Percentiles rank a stretch among this genome's conserved stretches.
These are phyloP conservation scores for Cytospora schulzeri DNA, from an alignment of 2,329 filamentous ascomycete species.

Conservation along the genomic window DNA sequence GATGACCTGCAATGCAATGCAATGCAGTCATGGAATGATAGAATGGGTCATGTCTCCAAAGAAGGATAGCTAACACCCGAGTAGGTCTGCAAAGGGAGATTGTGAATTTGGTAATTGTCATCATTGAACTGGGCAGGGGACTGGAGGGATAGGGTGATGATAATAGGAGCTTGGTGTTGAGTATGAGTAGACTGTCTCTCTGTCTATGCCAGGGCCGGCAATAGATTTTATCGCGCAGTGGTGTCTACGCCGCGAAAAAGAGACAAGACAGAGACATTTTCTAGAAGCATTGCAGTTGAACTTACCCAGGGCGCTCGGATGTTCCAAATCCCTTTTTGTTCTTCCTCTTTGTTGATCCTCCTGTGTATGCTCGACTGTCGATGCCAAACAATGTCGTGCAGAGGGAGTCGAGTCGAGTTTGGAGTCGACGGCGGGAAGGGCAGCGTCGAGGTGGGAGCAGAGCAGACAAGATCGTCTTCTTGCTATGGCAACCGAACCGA, in stretches of 20 bases:
- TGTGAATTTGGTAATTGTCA: neutral
- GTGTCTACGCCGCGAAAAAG: neutral
- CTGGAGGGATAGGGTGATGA: neutral
- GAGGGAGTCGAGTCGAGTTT: neutral
- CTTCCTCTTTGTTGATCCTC: neutral
- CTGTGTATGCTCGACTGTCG: neutral
- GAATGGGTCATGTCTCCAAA: neutral
- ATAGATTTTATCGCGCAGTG: constrained; percentile 20
- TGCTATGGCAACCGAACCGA: neutral
- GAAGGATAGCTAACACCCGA: neutral
- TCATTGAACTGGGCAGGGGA: neutral
- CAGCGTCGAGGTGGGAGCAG: neutral
- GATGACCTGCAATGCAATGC: neutral
- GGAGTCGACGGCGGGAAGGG: neutral
- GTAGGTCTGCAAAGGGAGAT: neutral
- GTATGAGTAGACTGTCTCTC: neutral
- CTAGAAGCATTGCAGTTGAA: neutral
- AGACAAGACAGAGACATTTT: neutral
- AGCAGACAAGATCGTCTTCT: neutral
- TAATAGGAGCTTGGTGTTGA: neutral
- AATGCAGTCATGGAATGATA: neutral
- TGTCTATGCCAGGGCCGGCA: neutral
- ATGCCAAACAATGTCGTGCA: neutral
- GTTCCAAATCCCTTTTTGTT: neutral
- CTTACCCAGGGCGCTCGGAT: neutral